Evolutionary conservation across 2,329 filamentous ascomycete genomes (phyloP).

Genomic region (Trematosphaeria pertusa): DNA sequence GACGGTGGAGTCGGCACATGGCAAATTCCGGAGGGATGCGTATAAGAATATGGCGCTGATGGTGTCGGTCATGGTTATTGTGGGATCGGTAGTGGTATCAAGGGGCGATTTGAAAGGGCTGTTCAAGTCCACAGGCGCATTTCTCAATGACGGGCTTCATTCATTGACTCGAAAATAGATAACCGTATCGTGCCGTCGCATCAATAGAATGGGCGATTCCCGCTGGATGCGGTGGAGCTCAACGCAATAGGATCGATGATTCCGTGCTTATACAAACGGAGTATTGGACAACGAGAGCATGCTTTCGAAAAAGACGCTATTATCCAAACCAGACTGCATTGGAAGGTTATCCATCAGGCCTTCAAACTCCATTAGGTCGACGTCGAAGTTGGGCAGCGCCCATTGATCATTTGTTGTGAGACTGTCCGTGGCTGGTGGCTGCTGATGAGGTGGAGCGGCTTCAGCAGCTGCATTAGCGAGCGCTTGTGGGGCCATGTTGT

Average conservation of each 20-base stretch:
- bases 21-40: background rate
- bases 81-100: background rate
- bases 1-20: background rate
- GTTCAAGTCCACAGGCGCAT: no score
- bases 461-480: constrained; percentile 13
- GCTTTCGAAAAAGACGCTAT: constrained; percentile 32
- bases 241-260: no score
- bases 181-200: no score
- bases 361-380: constrained; percentile 34
- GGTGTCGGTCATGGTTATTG: background rate
- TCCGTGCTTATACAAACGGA: no score
- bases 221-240: no score
- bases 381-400: constrained; percentile 27
- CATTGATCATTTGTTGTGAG: constrained; percentile 20
- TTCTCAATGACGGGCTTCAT: no score
- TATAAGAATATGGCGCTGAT: constrained; percentile 7
- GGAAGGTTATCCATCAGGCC: constrained; percentile 35
- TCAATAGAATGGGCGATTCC: no score
- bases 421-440: constrained; percentile 7
- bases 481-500: constrained; percentile 17
- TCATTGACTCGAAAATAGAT: no score
- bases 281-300: no score
- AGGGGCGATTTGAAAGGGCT: no score
- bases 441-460: background rate
- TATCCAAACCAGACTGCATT: constrained; percentile 28